These are phyloP conservation scores for Straminergon stramineum DNA, from an alignment of 225 moss, liverwort and hornwort genomes.

Conservation along the genomic window DNA sequence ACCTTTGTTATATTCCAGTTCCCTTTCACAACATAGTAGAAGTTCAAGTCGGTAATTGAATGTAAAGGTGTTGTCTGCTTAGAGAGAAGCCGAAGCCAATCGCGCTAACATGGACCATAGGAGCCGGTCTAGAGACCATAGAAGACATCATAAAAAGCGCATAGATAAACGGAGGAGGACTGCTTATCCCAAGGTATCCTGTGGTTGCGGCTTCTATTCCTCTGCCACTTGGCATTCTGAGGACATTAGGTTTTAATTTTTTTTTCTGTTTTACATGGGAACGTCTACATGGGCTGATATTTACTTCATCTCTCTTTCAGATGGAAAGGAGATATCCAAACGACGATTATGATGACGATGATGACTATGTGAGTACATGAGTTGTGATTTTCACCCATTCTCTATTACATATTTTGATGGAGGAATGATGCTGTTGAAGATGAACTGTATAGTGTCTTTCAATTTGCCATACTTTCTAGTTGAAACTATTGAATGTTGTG, in stretches of 20 bases:
- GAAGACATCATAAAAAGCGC: conserved; percentile 1
- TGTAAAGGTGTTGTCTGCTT: conserved; percentile 12
- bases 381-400: background rate
- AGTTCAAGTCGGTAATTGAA: conserved; percentile 27
- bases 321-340: background rate
- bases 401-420: background rate
- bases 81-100: conserved; percentile 32
- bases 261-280: background rate
- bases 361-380: conserved; percentile 10
- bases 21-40: background rate
- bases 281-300: background rate
- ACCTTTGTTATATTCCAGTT: background rate
- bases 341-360: conserved; percentile 21
- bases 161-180: conserved; percentile 10
- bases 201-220: background rate
- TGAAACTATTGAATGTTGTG: background rate
- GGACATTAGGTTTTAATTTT: background rate
- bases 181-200: conserved; percentile 13
- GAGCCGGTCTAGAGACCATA: conserved; percentile 22
- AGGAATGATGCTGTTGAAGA: background rate
- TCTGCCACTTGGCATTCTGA: background rate
- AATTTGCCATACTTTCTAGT: background rate
- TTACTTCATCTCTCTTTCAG: background rate
- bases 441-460: background rate
- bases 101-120: conserved; percentile 19